Evolutionary conservation across 352 stramenopile genomes (phyloP).

Genomic region (Globisporangium viniferum): DNA sequence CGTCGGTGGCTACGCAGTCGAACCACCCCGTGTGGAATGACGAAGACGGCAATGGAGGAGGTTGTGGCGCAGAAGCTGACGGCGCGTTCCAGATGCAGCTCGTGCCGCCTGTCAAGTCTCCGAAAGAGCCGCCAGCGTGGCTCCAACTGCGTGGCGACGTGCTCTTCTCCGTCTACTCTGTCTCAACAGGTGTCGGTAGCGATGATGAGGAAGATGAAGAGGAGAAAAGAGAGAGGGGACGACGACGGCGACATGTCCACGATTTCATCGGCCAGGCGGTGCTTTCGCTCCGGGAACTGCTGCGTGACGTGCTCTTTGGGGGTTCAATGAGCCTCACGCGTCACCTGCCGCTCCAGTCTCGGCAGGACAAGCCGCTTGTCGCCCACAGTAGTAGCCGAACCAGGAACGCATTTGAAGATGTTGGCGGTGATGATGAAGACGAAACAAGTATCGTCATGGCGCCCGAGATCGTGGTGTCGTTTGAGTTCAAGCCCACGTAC

Average conservation of each 20-base stretch:
- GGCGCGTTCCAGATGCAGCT: constrained; percentile 49
- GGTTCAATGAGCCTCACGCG: constrained; percentile 23
- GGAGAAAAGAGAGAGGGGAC: neutral
- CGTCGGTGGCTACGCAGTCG: constrained; percentile 19
- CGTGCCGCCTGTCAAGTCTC: constrained; percentile 7
- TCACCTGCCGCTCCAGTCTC: constrained; percentile 32
- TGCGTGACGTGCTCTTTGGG: constrained; percentile 28
- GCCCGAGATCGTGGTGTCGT: constrained; percentile 32
- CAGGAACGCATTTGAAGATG: neutral
- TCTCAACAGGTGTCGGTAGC: neutral
- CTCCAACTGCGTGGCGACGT: constrained; percentile 52
- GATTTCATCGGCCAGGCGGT: constrained; percentile 59
- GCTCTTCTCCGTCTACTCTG: constrained; percentile 57
- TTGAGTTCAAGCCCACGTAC: constrained; percentile 44
- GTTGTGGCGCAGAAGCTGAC: constrained; percentile 1
- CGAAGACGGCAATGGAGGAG: neutral
- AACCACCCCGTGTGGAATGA: constrained; percentile 48
- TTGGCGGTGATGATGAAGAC: neutral
- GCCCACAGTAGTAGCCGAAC: constrained; percentile 4
- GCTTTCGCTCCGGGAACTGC: constrained; percentile 34
- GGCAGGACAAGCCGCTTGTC: constrained; percentile 30
- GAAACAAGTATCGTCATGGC: neutral
- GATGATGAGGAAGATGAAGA: neutral
- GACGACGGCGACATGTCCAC: constrained; percentile 9
- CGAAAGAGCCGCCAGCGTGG: constrained; percentile 33